These are phyloP conservation scores for Daucus carota DNA, from an alignment of 129 eudicot species.

Conservation along the genomic window DH1_v3.0 NC_030383.2:956001-956500, in stretches of 20 bases:
- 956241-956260: conserved; percentile 76
- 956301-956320: background rate
- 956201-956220: conserved; percentile 77
- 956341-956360: background rate
- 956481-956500: background rate
- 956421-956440: background rate
- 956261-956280: conserved; percentile 99
- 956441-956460: background rate
- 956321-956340: background rate
- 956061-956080: background rate
- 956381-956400: background rate
- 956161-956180: conserved; percentile 75
- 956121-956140: background rate
- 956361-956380: background rate
- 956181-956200: conserved; percentile 87
- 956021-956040: conserved; percentile 97
- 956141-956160: conserved; percentile 72
- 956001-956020: conserved; percentile 92
- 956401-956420: background rate
- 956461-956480: background rate
- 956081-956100: background rate
- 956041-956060: conserved; percentile 85
- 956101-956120: background rate
- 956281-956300: conserved; percentile 17
- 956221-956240: conserved; percentile 97